phyloP scores from a whole-genome alignment of 2,329 filamentous ascomycete species.

The Epichloe baconii region DNA sequence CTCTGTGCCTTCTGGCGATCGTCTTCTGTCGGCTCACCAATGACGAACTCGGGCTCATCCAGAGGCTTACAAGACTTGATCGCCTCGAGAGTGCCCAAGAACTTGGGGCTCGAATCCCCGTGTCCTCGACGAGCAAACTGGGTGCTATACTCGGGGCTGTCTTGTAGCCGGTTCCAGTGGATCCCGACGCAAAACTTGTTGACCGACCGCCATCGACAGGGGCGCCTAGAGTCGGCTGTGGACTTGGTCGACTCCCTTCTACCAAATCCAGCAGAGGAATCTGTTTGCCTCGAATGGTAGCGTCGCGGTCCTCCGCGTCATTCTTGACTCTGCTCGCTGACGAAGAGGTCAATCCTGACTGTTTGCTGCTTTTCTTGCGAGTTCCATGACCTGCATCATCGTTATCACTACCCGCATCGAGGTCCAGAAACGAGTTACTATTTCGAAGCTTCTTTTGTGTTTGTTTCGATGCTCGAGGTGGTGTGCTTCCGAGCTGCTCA shows the following conservation, averaged over 20 bases:
- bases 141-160: conserved; percentile 29
- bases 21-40: conserved; percentile 49
- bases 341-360: neutral
- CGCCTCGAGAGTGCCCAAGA: conserved; percentile 17
- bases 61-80: conserved; percentile 28
- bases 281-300: conserved; percentile 17
- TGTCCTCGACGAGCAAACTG: conserved; percentile 30
- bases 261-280: conserved; percentile 11
- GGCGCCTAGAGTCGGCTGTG: conserved; percentile 23
- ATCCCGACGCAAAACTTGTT: conserved; percentile 21
- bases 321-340: neutral
- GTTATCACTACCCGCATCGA: conserved; percentile 34
- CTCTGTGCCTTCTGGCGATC: conserved; percentile 67
- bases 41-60: conserved; percentile 44
- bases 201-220: conserved; percentile 28
- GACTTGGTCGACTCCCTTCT: conserved; percentile 15
- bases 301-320: conserved; percentile 13
- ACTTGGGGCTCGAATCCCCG: conserved; percentile 26
- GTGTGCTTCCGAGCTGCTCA: conserved; percentile 14
- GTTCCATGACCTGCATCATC: conserved; percentile 21
- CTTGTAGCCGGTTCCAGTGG: conserved; percentile 27
- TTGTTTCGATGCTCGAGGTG: conserved; percentile 21
- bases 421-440: conserved; percentile 36
- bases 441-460: conserved; percentile 16
- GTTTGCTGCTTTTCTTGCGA: conserved; percentile 4